These are phyloP conservation scores for Aspergillus uvarum DNA, from an alignment of 2,329 filamentous ascomycete genomes.

Conservation along the genomic window DNA sequence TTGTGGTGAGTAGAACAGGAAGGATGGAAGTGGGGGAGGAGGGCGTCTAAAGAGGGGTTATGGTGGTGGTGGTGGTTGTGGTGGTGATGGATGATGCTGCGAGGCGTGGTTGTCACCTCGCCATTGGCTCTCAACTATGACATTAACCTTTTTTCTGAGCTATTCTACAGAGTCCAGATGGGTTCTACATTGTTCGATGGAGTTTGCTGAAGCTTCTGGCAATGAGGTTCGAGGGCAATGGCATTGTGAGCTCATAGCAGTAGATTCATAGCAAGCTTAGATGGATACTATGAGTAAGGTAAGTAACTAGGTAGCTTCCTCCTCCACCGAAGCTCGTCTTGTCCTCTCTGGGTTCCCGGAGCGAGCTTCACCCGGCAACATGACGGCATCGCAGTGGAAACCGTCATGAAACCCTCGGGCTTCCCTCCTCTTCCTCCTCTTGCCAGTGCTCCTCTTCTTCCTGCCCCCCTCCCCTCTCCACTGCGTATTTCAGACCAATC, in stretches of 20 bases:
- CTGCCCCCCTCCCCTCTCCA: neutral
- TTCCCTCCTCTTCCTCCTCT: too few species aligned
- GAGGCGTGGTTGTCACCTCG: neutral
- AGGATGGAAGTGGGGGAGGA: conserved; percentile 13
- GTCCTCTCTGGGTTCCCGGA: neutral
- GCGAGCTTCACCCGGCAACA: neutral
- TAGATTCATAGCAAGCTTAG: too few species aligned
- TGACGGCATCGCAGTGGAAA: neutral
- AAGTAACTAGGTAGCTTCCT: too few species aligned
- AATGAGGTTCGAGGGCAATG: neutral
- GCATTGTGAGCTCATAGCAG: neutral
- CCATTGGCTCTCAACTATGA: neutral
- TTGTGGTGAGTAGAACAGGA: neutral
- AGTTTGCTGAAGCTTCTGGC: neutral
- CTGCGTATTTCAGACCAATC: neutral
- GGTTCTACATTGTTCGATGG: neutral
- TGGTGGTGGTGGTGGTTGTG: neutral
- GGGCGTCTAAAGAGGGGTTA: conserved; percentile 9
- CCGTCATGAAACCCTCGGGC: neutral
- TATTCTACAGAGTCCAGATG: neutral
- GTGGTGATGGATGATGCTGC: neutral
- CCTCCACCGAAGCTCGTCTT: neutral
- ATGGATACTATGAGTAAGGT: too few species aligned
- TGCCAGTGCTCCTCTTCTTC: too few species aligned
- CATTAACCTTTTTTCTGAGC: neutral